Base-by-base conservation (phyloP, 1,284 basidiomycete species). In the Gomphus bonarii region DNA sequence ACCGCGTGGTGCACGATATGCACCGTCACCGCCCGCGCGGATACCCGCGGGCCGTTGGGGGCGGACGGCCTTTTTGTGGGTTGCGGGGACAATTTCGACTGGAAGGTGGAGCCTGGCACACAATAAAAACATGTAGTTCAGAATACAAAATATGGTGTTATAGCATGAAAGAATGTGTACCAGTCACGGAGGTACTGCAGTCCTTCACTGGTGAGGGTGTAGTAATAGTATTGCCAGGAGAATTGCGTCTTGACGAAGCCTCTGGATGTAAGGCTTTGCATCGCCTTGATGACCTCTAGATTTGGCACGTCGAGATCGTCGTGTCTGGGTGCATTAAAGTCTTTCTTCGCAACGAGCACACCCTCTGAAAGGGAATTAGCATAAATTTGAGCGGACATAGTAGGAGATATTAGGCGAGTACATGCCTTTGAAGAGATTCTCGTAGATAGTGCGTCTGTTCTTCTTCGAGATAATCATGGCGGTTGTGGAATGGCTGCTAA, bases 331-430 rank as follows among this genome's bases (percentile, higher is more conserved):
- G 91, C 89, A 72, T 97, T 95, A 80, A 82, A 98, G 77, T 99
- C 94, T 81, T 99, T 99, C 81, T 97, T 95, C 69, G 95, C 95
- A 71, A 99, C 95, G 70, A 98, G 79, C 64, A 98, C 97, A 69
- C 97, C 95, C 88, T 97, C 91, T 93, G 64, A 42, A 51, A 51
- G 35, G 22, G 53, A 36, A 10, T 25, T 30, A 31, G 55, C 56
- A 16, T 6, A n/a, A 54, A 30, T 10, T 54, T 47, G 11, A 20
- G 48, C 18, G 9, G 16, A 28, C 18, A 16, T 18, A 36, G 30
- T 7, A 38, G n/a, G 46, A 22, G 1, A 12, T 30, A 49, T 20
- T 28, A 14, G 28, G 33, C 11, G 33, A 35, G 33, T 35, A 73
- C 83, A 64, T 64, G 91, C 91, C 94, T 77, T 95, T 95, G 89